These are phyloP conservation scores for Pseudozyma sp. DNA, from an alignment of 1,284 basidiomycete species.

Conservation along the genomic window DNA sequence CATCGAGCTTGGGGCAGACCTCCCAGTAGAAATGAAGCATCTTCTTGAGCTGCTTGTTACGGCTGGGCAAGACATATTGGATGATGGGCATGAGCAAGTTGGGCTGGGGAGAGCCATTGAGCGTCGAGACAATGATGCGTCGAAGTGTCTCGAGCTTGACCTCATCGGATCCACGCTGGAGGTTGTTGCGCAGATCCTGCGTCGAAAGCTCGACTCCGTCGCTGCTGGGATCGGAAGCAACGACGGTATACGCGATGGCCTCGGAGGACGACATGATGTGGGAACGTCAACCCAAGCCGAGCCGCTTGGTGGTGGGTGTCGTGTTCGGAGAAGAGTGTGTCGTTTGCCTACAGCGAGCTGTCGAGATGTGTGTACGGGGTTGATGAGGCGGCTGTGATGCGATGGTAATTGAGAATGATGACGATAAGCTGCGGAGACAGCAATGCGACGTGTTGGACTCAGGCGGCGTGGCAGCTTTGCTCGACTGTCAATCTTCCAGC, in stretches of 20 bases:
- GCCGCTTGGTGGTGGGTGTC: neutral
- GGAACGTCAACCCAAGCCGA: neutral
- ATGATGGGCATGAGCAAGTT: constrained; percentile 96
- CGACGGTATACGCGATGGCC: constrained; percentile 53
- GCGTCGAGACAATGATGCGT: constrained; percentile 92
- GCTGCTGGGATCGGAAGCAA: constrained; percentile 51
- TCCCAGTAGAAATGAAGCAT: constrained; percentile 98
- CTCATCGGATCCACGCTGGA: constrained; percentile 97
- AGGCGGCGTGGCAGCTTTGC: neutral
- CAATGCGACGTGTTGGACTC: constrained; percentile 18
- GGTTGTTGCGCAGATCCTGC: constrained; percentile 81
- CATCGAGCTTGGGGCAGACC: constrained; percentile 97
- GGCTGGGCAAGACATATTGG: constrained; percentile 94
- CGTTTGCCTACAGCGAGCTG: no score
- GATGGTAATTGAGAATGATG: neutral
- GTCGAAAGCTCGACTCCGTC: constrained; percentile 56
- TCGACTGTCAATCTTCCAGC: constrained; percentile 35
- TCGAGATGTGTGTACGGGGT: neutral
- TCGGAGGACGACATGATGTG: constrained; percentile 45
- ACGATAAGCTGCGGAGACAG: neutral
- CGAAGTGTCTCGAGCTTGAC: constrained; percentile 96
- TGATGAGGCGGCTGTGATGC: neutral
- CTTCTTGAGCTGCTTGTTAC: constrained; percentile 98
- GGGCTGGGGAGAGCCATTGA: constrained; percentile 93
- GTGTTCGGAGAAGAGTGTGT: no score